These are phyloP conservation scores for Diaporthe capsici DNA, from an alignment of 2,329 filamentous ascomycete species.

Conservation along the genomic window DNA sequence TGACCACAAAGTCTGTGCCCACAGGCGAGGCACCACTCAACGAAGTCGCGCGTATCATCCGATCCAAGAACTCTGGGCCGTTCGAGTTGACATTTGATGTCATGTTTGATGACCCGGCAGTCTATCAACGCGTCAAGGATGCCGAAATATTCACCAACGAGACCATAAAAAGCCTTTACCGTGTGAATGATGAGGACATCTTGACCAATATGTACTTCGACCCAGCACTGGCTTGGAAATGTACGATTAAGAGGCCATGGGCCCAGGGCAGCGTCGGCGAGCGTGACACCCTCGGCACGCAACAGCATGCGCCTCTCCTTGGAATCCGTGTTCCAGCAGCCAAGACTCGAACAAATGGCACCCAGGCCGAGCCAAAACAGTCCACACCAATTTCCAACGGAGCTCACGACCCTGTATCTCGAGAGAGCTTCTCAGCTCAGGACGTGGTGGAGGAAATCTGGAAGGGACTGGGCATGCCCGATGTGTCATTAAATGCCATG, in stretches of 20 bases:
- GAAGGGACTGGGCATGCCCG: neutral
- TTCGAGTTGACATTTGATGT: conserved; percentile 67
- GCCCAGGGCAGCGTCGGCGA: conserved; percentile 16
- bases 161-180: conserved; percentile 4
- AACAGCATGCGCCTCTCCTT: neutral
- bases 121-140: conserved; percentile 54
- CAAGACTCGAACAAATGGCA: neutral
- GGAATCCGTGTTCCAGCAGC: neutral
- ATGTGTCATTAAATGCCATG: neutral
- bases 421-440: neutral
- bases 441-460: neutral
- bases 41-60: conserved; percentile 58
- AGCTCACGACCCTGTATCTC: neutral
- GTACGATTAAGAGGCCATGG: neutral
- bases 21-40: conserved; percentile 35
- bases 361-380: too few species aligned
- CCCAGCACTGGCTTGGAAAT: conserved; percentile 6
- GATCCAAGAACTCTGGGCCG: conserved; percentile 66
- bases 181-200: neutral
- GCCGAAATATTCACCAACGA: neutral
- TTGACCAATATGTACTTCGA: conserved; percentile 2
- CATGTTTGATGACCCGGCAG: conserved; percentile 57
- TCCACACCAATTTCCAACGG: too few species aligned
- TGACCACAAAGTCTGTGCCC: neutral
- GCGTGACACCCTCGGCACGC: conserved; percentile 4